Evolutionary conservation across 345 rosid species (phyloP).

Genomic region (Eucalyptus pauciflora): DNA sequence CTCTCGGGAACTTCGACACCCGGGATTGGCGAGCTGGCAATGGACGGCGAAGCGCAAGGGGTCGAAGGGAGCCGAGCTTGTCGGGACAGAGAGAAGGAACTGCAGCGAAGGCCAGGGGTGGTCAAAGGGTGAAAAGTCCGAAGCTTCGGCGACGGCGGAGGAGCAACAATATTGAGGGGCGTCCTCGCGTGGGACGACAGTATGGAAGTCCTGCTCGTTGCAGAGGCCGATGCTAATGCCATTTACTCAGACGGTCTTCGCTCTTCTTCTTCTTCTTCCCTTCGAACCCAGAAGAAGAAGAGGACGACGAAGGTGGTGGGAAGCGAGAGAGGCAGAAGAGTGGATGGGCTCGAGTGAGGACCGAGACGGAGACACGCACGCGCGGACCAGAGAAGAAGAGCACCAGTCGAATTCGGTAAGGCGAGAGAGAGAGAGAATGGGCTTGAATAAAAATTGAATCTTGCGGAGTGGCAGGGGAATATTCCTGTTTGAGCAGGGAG

Average conservation of each 20-base stretch:
- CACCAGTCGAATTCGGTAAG: neutral
- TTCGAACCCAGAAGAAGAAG: neutral
- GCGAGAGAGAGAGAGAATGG: neutral
- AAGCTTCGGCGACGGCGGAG: neutral
- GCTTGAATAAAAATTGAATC: neutral
- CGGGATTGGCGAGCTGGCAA: neutral
- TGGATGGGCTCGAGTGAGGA: neutral
- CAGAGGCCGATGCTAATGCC: constrained; percentile 22
- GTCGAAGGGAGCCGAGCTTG: neutral
- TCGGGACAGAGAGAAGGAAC: neutral
- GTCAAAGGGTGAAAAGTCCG: neutral
- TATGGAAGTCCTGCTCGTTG: neutral
- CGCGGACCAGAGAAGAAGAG: neutral
- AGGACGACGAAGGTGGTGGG: neutral
- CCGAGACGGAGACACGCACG: neutral
- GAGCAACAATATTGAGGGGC: neutral
- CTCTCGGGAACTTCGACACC: neutral
- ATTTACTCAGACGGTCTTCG: neutral
- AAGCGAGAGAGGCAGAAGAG: neutral
- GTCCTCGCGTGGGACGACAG: constrained; percentile 4
- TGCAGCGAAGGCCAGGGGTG: neutral
- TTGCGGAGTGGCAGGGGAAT: neutral
- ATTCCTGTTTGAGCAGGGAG: neutral
- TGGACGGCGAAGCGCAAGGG: neutral
- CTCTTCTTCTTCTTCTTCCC: neutral